Base-by-base conservation (phyloP, 306 rosid species). In the Trifolium repens region DNA sequence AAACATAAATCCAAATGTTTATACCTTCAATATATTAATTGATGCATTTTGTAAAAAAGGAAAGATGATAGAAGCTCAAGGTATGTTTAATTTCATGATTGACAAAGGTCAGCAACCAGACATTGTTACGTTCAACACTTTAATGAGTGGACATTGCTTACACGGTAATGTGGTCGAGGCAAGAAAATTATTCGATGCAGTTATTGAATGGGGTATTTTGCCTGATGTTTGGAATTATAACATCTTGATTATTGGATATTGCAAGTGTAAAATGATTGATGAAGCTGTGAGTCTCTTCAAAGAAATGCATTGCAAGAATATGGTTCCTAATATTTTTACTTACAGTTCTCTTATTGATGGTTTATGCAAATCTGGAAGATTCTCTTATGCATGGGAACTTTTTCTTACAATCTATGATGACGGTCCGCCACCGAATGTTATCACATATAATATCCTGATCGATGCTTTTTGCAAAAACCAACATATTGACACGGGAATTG, bases 81-180 rank as follows among this genome's bases (percentile, higher is more conserved):
- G 50, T 30, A 50, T 78, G 68, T 46, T 62, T 53, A 54, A 63
- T 60, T 10, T 27, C 55, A 85, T 83, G 83, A 71, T 61, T 5
- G 14, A 80, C 34, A 60, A 47, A 13, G 77, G 77, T 32, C 15
- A 32, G 4, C 17, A 9, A n/a, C 82, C 79, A 7, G 59, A 81
- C 44, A 75, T 69, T 7, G 65, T 66, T 55, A 84, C 81, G 12
- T 78, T 75, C 57, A 72, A 24, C 64, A 58, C 84, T 32, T 68
- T 85, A 11, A 80, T 82, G 77, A 72, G 77, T 53, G 87, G 87
- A 16, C 73, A 82, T 52, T 82, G 85, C 67, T 67, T 80, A 26
- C 53, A n/a, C 9, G 58, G 46, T 58, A 7, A 72, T 30, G 39
- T 82, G 53, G 30, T 13, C 6, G 50, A 46, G 75, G 82, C 87